These are phyloP conservation scores for Yamadazyma sp. DNA, from an alignment of 805 yeast genomes.

Conservation along the genomic window DNA sequence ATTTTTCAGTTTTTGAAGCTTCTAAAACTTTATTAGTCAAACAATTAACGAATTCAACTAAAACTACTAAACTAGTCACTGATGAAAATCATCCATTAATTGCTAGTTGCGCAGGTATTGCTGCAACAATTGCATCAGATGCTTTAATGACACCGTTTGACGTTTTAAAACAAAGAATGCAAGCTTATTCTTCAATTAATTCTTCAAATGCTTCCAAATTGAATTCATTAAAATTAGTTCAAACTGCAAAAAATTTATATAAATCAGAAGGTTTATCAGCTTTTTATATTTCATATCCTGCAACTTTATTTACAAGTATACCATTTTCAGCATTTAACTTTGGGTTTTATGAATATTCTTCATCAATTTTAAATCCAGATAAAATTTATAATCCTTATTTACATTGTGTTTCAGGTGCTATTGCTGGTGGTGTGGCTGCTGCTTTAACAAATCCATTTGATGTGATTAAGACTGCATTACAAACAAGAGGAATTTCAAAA, in stretches of 20 bases:
- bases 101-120: conserved; percentile 84
- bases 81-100: conserved; percentile 74
- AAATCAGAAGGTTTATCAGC: conserved; percentile 68
- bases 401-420: conserved; percentile 90
- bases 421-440: conserved; percentile 94
- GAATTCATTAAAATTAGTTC: conserved; percentile 26
- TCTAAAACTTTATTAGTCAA: conserved; percentile 59
- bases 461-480: conserved; percentile 87
- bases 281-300: conserved; percentile 89
- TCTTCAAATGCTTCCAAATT: conserved; percentile 1
- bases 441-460: conserved; percentile 94
- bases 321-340: conserved; percentile 96
- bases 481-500: conserved; percentile 65
- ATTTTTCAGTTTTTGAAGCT: conserved; percentile 89
- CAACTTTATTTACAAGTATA: conserved; percentile 85
- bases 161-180: conserved; percentile 94
- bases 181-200: conserved; percentile 29
- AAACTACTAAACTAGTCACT: conserved; percentile 45
- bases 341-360: conserved; percentile 82
- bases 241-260: conserved; percentile 48
- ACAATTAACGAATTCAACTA: conserved; percentile 28
- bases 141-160: conserved; percentile 98
- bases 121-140: conserved; percentile 90
- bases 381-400: conserved; percentile 80
- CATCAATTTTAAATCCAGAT: conserved; percentile 75